phyloP scores from a whole-genome alignment of 2,329 filamentous ascomycete species.

The Colletotrichum sidae region DNA sequence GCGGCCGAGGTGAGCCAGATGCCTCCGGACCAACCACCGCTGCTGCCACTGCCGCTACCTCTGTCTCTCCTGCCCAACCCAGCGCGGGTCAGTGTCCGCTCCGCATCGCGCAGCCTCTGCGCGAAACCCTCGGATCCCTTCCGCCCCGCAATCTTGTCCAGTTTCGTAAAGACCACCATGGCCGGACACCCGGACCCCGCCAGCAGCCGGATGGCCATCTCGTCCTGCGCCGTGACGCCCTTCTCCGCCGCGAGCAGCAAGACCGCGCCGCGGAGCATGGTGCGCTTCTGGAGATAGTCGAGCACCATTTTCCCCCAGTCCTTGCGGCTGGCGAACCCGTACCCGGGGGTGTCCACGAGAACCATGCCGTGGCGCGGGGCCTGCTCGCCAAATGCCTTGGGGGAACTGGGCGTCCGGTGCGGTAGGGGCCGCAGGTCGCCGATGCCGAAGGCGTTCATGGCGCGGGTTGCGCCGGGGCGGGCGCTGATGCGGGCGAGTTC shows the following conservation, averaged over 20 bases:
- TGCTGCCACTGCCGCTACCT: neutral
- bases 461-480: constrained; percentile 63
- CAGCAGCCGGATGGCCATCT: constrained; percentile 59
- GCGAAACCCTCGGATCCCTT: constrained; percentile 40
- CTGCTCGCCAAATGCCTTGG: constrained; percentile 44
- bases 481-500: constrained; percentile 61
- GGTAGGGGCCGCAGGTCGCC: constrained; percentile 50
- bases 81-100: constrained; percentile 18
- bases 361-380: constrained; percentile 60
- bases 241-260: constrained; percentile 66
- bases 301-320: constrained; percentile 66
- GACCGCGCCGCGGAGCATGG: constrained; percentile 62
- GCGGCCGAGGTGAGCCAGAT: constrained; percentile 45
- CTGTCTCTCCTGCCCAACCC: constrained; percentile 13
- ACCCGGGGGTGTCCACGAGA: constrained; percentile 64
- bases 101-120: constrained; percentile 28
- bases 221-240: constrained; percentile 61
- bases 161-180: constrained; percentile 66
- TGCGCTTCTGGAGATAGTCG: constrained; percentile 61
- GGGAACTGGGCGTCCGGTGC: constrained; percentile 42
- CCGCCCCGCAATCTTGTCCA: constrained; percentile 57
- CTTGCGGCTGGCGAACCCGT: constrained; percentile 58
- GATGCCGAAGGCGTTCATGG: constrained; percentile 68
- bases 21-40: constrained; percentile 46
- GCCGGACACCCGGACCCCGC: constrained; percentile 58